Evolutionary conservation across 106 monocot genomes (phyloP).

Genomic region (Agapanthus africanus): DNA sequence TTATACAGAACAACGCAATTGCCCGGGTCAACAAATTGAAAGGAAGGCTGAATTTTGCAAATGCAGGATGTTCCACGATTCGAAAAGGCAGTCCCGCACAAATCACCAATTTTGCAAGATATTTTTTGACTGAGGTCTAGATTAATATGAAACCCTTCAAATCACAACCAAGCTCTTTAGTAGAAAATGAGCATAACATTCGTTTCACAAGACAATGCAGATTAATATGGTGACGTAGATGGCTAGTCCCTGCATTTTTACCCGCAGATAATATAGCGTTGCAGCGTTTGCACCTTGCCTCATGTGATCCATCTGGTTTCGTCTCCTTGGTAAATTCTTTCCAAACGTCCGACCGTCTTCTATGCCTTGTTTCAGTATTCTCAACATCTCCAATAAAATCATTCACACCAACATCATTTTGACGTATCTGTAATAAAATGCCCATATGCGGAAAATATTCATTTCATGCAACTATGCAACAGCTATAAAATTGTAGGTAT

Average conservation of each 20-base stretch:
- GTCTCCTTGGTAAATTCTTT: slow-evolving; percentile 6
- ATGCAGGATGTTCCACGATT: slow-evolving; percentile 3
- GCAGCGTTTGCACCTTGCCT: slow-evolving; percentile 5
- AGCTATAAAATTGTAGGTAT: too few species aligned
- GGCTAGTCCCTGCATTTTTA: slow-evolving; percentile 9
- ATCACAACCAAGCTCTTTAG: not conserved
- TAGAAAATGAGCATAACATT: not conserved
- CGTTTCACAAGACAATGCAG: not conserved
- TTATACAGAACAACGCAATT: slow-evolving; percentile 15
- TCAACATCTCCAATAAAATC: not conserved
- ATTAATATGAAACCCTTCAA: not conserved
- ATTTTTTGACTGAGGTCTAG: not conserved
- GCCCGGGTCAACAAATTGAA: not conserved
- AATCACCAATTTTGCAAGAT: slow-evolving; percentile 11
- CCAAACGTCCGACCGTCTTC: slow-evolving; percentile 8
- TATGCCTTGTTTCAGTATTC: not conserved
- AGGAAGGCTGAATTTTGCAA: slow-evolving; percentile 8
- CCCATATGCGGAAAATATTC: too few species aligned
- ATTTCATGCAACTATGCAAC: too few species aligned
- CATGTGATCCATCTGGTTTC: slow-evolving; percentile 3
- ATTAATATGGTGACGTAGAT: slow-evolving; percentile 8
- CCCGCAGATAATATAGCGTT: not conserved
- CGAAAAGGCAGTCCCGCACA: slow-evolving; percentile 2
- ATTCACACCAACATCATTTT: not conserved
- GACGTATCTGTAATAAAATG: not conserved